These are phyloP conservation scores for Haplographium delicatum DNA, from an alignment of 495 filamentous ascomycete genomes.

Conservation along the genomic window DNA sequence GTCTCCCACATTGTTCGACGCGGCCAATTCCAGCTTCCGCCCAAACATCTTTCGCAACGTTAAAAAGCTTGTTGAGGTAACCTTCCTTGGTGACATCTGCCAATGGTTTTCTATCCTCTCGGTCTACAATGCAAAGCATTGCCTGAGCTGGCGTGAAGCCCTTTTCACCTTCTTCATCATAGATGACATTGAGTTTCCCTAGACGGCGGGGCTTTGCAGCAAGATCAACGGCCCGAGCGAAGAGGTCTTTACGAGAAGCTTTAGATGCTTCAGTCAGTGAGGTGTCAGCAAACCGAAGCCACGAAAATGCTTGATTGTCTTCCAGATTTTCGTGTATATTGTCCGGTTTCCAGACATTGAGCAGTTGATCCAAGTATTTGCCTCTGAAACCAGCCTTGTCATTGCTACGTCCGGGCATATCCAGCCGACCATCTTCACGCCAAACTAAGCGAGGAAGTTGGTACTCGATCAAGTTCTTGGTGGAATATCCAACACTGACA, in stretches of 20 bases:
- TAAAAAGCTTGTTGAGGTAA: constrained; percentile 68
- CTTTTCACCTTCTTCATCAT: constrained; percentile 52
- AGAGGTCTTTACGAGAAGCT: constrained; percentile 53
- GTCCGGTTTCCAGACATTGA: constrained; percentile 86
- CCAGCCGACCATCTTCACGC: constrained; percentile 66
- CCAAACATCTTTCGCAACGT: constrained; percentile 64
- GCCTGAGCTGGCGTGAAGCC: constrained; percentile 64
- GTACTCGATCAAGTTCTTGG: constrained; percentile 80
- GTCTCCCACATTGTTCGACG: constrained; percentile 74
- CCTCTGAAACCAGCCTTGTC: constrained; percentile 65
- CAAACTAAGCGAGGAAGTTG: constrained; percentile 73
- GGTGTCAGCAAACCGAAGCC: constrained; percentile 79
- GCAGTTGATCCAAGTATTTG: constrained; percentile 66
- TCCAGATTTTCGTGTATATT: constrained; percentile 58
- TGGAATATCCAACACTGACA: constrained; percentile 80
- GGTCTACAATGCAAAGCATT: constrained; percentile 71
- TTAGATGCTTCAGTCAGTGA: constrained; percentile 67
- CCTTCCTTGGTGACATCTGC: constrained; percentile 70
- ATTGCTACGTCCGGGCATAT: constrained; percentile 73
- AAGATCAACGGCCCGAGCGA: constrained; percentile 53
- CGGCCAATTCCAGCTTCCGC: constrained; percentile 61
- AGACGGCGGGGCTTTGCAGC: constrained; percentile 21
- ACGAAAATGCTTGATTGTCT: constrained; percentile 69
- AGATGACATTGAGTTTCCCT: constrained; percentile 46
- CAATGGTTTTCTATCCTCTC: constrained; percentile 60